Conservation (phyloP, 2,329 filamentous ascomycete species). For the Penicillium sp. region DNA sequence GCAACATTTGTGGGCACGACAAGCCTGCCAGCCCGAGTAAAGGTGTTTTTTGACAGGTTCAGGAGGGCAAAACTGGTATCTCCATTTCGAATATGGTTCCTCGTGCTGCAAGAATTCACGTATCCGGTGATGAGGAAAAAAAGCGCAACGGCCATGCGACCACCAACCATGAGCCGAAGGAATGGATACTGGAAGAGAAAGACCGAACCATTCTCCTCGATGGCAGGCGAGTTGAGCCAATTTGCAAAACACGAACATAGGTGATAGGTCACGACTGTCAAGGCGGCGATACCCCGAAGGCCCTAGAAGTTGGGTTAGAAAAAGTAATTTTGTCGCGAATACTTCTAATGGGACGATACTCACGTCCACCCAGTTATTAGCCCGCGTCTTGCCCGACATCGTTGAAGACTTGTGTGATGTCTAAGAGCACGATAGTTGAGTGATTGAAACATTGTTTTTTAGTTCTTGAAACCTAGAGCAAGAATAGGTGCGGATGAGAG, state of each 20-base stretch:
- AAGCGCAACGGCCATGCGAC: constrained; percentile 32
- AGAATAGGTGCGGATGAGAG: not conserved
- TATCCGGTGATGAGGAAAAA: constrained; percentile 39
- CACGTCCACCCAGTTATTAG: constrained; percentile 19
- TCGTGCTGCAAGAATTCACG: constrained; percentile 34
- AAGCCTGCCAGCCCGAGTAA: constrained; percentile 23
- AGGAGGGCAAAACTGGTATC: constrained; percentile 28
- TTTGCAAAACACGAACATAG: constrained; percentile 48
- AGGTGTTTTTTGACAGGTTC: constrained; percentile 24
- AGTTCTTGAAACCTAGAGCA: not conserved
- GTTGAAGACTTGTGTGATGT: not conserved
- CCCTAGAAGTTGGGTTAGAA: constrained; percentile 35
- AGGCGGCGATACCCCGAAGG: constrained; percentile 47
- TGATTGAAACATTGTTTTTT: not conserved
- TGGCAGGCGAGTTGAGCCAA: constrained; percentile 44
- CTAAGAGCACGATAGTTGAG: not conserved
- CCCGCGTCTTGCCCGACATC: constrained; percentile 9
- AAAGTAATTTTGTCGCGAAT: not conserved
- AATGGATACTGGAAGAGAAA: constrained; percentile 34
- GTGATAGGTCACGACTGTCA: constrained; percentile 49
- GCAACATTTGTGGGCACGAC: constrained; percentile 32
- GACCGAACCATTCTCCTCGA: constrained; percentile 21
- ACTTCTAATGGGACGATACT: not conserved
- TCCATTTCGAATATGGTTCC: constrained; percentile 29
- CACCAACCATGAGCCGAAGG: constrained; percentile 31